Evolutionary conservation across 345 rosid species (phyloP), one percentile per base, ranked within the genome.

Genomic region (Camelina sativa): DNA sequence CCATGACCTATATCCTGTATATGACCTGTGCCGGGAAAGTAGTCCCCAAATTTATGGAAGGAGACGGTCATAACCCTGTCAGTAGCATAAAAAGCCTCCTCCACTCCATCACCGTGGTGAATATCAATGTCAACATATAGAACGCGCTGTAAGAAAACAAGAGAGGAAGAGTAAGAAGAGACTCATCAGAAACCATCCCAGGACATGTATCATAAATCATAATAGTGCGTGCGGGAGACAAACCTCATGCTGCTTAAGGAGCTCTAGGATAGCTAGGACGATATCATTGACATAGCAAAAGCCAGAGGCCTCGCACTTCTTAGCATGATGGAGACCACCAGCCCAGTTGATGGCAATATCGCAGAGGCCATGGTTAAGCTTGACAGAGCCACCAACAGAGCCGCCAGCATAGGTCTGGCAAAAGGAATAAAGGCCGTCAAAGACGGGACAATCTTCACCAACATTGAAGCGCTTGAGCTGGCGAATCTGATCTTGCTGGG

Each of bases 331-430:
- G 48, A 89, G 84, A 43, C 90, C 92, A 44, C 90, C 90, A 35
- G 90, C 90, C 92, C 89, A 87, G 62, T 85, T 86, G 69, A 84
- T 72, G 32, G 90, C 89, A 76, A 89, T 85, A 72, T 87, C 95
- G 63, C 86, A 80, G 15, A 82, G 76, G 61, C 81, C 84, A 63
- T 87, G 87, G 69, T 87, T 89, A 22, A 89, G 81, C 74, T 87
- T 87, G 41, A 89, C 89, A 72, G 90, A 83, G 23, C 89, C 90
- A 52, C 86, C 89, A 52, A 89, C 87, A 70, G 92, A 87, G 13
- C 90, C 90, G 9, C 92, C 92, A 8, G 95, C 89, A 48, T 86
- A 89, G 37, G 90, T 85, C 81, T 87, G 92, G 67, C 95, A 89
- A 55, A 87, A 87, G n/a, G 86, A 83, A 65, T 82, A 89, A 12